phyloP scores from a whole-genome alignment of 2,329 filamentous ascomycete genomes.

The Stachybotrys elegans region DNA sequence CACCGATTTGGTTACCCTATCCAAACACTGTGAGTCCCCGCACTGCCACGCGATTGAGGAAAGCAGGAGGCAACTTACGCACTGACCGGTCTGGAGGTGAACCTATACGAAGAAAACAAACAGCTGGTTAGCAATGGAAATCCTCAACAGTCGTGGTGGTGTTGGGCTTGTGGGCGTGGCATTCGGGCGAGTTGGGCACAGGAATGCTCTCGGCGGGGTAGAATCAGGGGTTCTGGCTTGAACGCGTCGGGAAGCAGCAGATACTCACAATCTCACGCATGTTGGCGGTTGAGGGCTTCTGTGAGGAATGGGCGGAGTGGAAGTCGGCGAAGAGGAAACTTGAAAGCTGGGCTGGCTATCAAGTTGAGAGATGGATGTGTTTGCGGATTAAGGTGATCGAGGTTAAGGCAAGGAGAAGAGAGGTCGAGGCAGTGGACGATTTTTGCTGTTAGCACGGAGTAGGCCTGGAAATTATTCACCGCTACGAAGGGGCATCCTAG shows the following conservation, averaged over 20 bases:
- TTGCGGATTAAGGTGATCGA: slow-evolving; percentile 15
- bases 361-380: slow-evolving; percentile 23
- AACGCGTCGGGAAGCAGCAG: slow-evolving; percentile 31
- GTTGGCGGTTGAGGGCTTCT: slow-evolving; percentile 31
- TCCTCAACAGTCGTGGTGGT: slow-evolving; percentile 4
- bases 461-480: slow-evolving; percentile 28
- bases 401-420: slow-evolving; percentile 18
- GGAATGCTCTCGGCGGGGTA: slow-evolving; percentile 26
- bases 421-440: slow-evolving; percentile 29
- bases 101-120: slow-evolving; percentile 65
- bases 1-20: slow-evolving; percentile 99
- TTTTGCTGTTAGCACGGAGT: slow-evolving; percentile 24
- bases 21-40: slow-evolving; percentile 31
- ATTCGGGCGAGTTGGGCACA: slow-evolving; percentile 3
- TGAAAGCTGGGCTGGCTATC: slow-evolving; percentile 29
- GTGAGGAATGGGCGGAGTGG: slow-evolving; percentile 16
- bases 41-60: slow-evolving; percentile 6
- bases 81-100: slow-evolving; percentile 99
- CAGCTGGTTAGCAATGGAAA: slow-evolving; percentile 48
- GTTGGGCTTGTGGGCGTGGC: slow-evolving; percentile 9
- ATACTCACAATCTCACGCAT: slow-evolving; percentile 67
- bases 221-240: slow-evolving; percentile 30
- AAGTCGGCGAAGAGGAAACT: slow-evolving; percentile 18
- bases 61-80: slow-evolving; percentile 55
- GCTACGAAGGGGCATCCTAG: slow-evolving; percentile 18